Base-by-base conservation (phyloP, 768 basidiomycete genomes). In the Pulveroboletus sp. region DNA sequence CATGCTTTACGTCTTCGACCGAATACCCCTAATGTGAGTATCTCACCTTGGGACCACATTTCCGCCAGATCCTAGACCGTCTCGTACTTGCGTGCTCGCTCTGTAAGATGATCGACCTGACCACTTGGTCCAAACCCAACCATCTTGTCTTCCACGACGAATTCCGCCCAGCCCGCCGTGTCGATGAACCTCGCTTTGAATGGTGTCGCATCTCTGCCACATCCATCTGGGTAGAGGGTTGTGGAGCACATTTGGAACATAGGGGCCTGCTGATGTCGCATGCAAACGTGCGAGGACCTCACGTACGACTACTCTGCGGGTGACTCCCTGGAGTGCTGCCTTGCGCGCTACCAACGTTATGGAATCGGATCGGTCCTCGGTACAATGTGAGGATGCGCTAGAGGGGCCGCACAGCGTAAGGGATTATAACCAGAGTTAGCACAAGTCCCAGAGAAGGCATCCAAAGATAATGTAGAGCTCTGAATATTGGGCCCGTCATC, bases 221-320 rank as follows among this genome's bases (percentile, higher is more conserved):
- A 75, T 5, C 75, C 73, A 0, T 66, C 24, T 1, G 71, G 68
- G 53, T 69, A 74, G 3, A 73, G 57, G 3, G 55, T 55, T 6
- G 68, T 62, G 3, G 60, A 44, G 10, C 47, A 21, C 5, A 65
- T 31, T 0, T 39, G 39, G 47, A 70, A 73, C 7, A 47, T 33
- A 9, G 56, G 30, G 9, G 52, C 65, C 24, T 52, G 47, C 32
- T 31, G 21, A 47, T 57, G 59, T 15, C 37, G 48, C 46, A 71
- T 43, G 5, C 71, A 69, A 15, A 73, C 33, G 52, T 77, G 75
- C n/a, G 71, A 66, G 0, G 65, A 58, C 69, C 68, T 73, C 28
- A 66, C 26, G 11, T 65, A 67, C 3, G 66, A 60, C 21, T 3
- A 72, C 14, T 52, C 58, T 0, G 65, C 65, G 49, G 70, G 57